Evolutionary conservation across 2,329 filamentous ascomycete species (phyloP), one percentile per base, ranked within the genome.

Genomic region (Talaromyces sp.): DNA sequence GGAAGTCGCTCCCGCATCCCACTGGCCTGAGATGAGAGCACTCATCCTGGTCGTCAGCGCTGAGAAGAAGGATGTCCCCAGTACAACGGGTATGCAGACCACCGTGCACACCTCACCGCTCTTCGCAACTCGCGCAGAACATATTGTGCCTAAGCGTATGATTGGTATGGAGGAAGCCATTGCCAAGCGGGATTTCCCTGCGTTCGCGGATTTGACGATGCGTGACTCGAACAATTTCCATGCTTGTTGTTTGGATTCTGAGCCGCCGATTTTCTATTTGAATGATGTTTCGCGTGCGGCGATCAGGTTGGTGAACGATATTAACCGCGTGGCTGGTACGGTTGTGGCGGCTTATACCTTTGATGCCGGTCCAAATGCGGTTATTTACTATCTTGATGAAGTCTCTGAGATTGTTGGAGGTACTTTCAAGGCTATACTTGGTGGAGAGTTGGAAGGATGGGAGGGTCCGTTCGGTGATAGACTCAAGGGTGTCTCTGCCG

Each of bases 201-300:
- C 85, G 22, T 99, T 99, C 75, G 95, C 90, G 27, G 88, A 91
- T 76, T 86, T 97, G 68, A 97, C 95, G 17, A 99, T 97, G 93
- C 90, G 89, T 77, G 95, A 99, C 77, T 96, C 91, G 75, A 99
- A 99, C 82, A 92, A 89, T 67, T 99, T 99, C 88, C 95, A 99
- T 79, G 92, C 95, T 43, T 92, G 90, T 65, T 98, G 95, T 77
- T 83, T 96, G 72, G 95, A 99, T 77, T 98, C 95, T 1, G 93
- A 92, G 80, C 95, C 96, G 53, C 95, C 96, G 19, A 99, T 99
- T 76, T 97, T 97, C 80, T 99, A 99, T 84, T 89, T 99, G 85
- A 99, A 97, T 80, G 95, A 99, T 76, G 89, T 94, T 17, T 94
- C 90, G 22, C 85, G 91, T 43, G 92, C 94, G 1, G 93, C 94